These are phyloP conservation scores for Skeletonema grethae DNA, from an alignment of 108 stramenopile genomes.

Conservation along the genomic window DNA sequence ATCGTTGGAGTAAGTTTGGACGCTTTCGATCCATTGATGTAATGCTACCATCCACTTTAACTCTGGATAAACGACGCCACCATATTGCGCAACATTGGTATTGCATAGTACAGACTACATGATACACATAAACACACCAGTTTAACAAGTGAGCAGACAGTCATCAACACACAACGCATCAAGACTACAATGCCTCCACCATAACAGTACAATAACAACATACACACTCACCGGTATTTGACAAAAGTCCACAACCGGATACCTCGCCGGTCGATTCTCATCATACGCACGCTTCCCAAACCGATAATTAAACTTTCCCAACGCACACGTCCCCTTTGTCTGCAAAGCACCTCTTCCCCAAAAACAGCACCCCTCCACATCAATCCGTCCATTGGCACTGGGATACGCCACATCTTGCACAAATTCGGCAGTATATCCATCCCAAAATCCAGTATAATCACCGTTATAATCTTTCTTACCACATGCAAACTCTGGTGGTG, in stretches of 20 bases:
- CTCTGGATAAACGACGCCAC: constrained; percentile 29
- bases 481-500: constrained; percentile 29
- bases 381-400: constrained; percentile 27
- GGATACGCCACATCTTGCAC: constrained; percentile 34
- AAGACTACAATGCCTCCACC: too few relatives aligned
- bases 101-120: constrained; percentile 13
- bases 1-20: constrained; percentile 24
- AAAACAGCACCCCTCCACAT: constrained; percentile 50
- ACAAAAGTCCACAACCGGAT: constrained; percentile 46
- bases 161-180: too few relatives aligned
- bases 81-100: constrained; percentile 14
- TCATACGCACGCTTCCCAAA: constrained; percentile 35
- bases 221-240: constrained; percentile 6
- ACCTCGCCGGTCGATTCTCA: constrained; percentile 32
- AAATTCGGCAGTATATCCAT: constrained; percentile 29
- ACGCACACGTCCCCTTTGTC: constrained; percentile 41
- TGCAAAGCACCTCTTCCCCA: constrained; percentile 50
- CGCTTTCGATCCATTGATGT: constrained; percentile 35
- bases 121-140: background rate
- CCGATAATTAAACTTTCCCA: constrained; percentile 44
- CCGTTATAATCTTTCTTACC: constrained; percentile 4
- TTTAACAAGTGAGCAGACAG: constrained; percentile 6
- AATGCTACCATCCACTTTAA: constrained; percentile 37
- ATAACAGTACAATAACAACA: too few relatives aligned
- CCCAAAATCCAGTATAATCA: constrained; percentile 32